Conservation (phyloP, 1,284 basidiomycete species). For the Puccinia coronata region DNA sequence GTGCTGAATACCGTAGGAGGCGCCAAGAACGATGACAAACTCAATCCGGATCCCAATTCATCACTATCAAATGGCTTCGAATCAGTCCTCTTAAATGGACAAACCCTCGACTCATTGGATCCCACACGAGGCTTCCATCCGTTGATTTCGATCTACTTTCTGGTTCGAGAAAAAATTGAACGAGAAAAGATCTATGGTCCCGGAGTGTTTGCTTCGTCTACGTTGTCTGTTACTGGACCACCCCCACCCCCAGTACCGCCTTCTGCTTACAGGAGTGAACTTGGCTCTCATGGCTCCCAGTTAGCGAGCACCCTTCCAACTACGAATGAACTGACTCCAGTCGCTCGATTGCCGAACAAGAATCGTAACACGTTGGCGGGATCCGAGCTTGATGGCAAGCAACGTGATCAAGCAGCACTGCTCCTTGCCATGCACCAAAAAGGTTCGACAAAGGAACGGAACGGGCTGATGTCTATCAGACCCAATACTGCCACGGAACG, state of each 20-base stretch:
- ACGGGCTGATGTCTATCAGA: conserved; percentile 31
- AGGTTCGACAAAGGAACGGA: conserved; percentile 49
- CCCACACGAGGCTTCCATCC: conserved; percentile 93
- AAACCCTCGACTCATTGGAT: conserved; percentile 62
- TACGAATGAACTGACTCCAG: not conserved
- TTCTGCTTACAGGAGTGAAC: conserved; percentile 52
- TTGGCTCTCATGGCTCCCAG: conserved; percentile 15
- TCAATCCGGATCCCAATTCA: conserved; percentile 30
- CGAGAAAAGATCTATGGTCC: conserved; percentile 88
- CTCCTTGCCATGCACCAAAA: conserved; percentile 23
- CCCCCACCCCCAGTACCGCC: conserved; percentile 55
- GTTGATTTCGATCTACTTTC: conserved; percentile 91
- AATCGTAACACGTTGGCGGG: conserved; percentile 30
- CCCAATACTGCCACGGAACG: conserved; percentile 31
- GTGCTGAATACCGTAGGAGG: conserved; percentile 52
- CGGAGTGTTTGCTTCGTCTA: conserved; percentile 89
- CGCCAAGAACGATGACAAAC: conserved; percentile 57
- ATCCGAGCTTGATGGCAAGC: conserved; percentile 30
- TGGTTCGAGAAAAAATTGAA: conserved; percentile 92
- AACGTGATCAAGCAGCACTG: conserved; percentile 4
- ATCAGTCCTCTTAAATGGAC: conserved; percentile 50
- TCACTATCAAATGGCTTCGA: conserved; percentile 40
- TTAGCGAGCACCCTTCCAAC: not conserved
- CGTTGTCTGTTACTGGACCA: conserved; percentile 64
- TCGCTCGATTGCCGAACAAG: conserved; percentile 9